Conservation (phyloP, 129 eudicot genomes). For the Saposhnikovia divaricata region DNA sequence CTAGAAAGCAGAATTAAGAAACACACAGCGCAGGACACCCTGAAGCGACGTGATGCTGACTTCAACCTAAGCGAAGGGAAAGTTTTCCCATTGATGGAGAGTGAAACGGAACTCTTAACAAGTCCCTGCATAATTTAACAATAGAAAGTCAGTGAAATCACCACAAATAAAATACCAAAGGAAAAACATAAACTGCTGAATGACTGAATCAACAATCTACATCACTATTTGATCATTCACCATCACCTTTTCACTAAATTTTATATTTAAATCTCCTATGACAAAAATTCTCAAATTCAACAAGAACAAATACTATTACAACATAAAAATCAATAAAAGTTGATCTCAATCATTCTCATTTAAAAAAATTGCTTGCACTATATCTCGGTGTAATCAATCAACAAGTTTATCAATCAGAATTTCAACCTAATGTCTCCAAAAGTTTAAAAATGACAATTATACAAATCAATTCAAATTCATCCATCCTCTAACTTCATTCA, state of each 20-base stretch:
- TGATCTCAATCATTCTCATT: not conserved
- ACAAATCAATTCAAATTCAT: not conserved
- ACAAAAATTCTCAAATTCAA: not conserved
- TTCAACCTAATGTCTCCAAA: not conserved
- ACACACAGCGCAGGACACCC: slow-evolving; percentile 48
- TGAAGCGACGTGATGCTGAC: slow-evolving; percentile 33
- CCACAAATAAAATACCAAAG: not conserved
- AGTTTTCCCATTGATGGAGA: slow-evolving; percentile 30
- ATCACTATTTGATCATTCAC: not conserved
- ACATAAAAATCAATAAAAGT: not conserved
- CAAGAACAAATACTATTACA: not conserved
- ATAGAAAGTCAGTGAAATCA: slow-evolving; percentile 5
- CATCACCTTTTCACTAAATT: not conserved
- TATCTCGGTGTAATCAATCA: not conserved
- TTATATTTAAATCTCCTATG: too few relatives aligned
- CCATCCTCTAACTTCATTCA: not conserved
- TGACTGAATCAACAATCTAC: not conserved
- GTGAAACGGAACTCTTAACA: slow-evolving; percentile 33
- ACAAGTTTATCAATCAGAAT: not conserved
- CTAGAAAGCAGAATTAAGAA: not conserved
- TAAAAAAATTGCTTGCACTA: not conserved
- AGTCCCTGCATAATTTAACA: slow-evolving; percentile 30
- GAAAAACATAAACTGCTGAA: not conserved
- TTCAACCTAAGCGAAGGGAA: slow-evolving; percentile 38
- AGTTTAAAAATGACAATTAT: not conserved